Percentiles rank a stretch among this genome's conserved stretches.
phyloP scores from a whole-genome alignment of 75 land plant species.

The Pinus tabuliformis region DNA sequence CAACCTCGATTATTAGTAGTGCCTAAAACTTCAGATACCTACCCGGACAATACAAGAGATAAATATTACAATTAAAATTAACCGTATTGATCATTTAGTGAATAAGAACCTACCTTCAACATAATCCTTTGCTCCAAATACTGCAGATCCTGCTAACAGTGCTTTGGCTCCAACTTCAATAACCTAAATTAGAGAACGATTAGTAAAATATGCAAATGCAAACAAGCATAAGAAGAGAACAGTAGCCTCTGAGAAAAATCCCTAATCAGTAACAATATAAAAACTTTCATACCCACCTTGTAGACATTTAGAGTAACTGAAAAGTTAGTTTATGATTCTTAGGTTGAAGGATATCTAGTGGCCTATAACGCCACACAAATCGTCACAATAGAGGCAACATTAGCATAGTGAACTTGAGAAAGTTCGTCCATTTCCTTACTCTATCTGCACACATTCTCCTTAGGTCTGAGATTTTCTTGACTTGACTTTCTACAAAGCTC shows the following conservation, averaged over 20 bases:
- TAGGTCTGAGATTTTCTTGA: conserved; percentile 87
- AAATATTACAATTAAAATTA: background rate
- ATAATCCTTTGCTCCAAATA: conserved; percentile 95
- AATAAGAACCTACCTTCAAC: conserved; percentile 63
- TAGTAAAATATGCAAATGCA: background rate
- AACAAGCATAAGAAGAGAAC: background rate
- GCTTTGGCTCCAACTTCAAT: conserved; percentile 99
- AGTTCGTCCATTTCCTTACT: conserved; percentile 27
- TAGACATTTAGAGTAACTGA: conserved; percentile 69
- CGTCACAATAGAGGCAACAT: background rate
- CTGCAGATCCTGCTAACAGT: conserved; percentile 97
- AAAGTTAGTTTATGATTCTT: background rate
- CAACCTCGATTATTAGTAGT: background rate
- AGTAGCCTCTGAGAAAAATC: background rate
- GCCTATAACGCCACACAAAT: background rate
- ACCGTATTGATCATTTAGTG: background rate
- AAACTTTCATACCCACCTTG: conserved; percentile 51
- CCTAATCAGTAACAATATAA: background rate
- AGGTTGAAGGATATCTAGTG: background rate
- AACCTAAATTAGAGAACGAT: conserved; percentile 41
- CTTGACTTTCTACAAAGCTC: conserved; percentile 98
- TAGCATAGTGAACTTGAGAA: background rate
- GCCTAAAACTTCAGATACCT: no score
- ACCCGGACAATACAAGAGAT: background rate
- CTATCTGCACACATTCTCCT: conserved; percentile 82